Conservation (phyloP, 257 asterid genomes). For the Mentha longifolia region DNA sequence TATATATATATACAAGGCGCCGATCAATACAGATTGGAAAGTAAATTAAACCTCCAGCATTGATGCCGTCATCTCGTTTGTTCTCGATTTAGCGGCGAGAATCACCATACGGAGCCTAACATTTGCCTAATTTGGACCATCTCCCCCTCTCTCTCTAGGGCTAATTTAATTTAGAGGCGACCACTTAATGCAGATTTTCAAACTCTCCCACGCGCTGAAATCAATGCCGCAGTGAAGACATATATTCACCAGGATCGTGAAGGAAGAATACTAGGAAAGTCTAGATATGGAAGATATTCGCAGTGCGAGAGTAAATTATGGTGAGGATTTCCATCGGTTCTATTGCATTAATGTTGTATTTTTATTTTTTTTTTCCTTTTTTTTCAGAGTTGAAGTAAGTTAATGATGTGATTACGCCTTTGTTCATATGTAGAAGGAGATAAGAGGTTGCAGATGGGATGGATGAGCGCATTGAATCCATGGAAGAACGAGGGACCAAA, state of each 20-base stretch:
- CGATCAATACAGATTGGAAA: conserved; percentile 5
- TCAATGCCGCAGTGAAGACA: neutral
- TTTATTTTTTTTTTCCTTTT: no score
- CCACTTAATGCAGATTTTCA: conserved; percentile 28
- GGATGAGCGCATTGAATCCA: conserved; percentile 35
- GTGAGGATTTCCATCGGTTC: neutral
- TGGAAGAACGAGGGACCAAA: conserved; percentile 26
- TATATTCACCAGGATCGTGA: neutral
- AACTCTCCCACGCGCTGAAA: conserved; percentile 9
- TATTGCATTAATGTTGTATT: no score
- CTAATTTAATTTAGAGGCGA: conserved; percentile 34
- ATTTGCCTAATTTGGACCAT: conserved; percentile 37
- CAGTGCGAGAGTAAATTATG: neutral
- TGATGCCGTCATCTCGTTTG: conserved; percentile 30
- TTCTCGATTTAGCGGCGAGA: conserved; percentile 34
- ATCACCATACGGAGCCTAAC: conserved; percentile 15
- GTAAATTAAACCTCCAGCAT: conserved; percentile 17
- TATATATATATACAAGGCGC: conserved; percentile 3
- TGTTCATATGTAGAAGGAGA: no score
- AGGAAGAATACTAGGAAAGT: neutral
- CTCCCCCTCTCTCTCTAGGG: conserved; percentile 22
- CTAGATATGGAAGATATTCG: neutral
- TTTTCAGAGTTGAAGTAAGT: no score
- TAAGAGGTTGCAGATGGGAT: neutral
- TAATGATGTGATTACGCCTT: no score